A percentile compares a stretch with the other conserved stretches of the same genome.
phyloP scores from a whole-genome alignment of 306 rosid species.

The Carpinus fangiana region DNA sequence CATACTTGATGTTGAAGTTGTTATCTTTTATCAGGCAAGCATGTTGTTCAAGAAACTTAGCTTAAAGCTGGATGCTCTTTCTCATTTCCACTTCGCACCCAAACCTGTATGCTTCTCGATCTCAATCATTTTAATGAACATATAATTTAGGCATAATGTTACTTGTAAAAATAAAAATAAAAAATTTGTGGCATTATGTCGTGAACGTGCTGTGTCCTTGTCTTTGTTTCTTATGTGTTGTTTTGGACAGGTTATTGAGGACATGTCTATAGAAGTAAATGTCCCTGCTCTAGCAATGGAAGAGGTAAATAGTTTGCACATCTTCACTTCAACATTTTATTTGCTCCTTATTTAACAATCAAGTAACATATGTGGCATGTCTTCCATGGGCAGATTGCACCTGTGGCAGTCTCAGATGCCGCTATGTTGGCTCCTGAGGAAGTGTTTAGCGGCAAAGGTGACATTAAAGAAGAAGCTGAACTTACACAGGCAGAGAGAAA shows the following conservation, averaged over 20 bases:
- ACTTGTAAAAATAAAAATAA: no score
- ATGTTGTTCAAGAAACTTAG: constrained; percentile 70
- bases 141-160: constrained; percentile 4
- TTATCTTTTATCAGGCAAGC: constrained; percentile 65
- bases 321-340: constrained; percentile 6
- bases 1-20: neutral
- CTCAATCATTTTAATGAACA: constrained; percentile 8
- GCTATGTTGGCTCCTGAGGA: constrained; percentile 99
- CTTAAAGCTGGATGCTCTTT: constrained; percentile 87
- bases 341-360: constrained; percentile 2
- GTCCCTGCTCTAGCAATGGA: constrained; percentile 98
- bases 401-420: constrained; percentile 93
- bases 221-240: constrained; percentile 27
- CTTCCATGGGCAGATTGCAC: constrained; percentile 74
- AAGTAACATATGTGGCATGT: constrained; percentile 30
- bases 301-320: constrained; percentile 63
- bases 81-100: constrained; percentile 91
- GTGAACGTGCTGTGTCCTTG: neutral
- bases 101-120: constrained; percentile 70
- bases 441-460: constrained; percentile 92
- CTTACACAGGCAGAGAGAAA: constrained; percentile 88
- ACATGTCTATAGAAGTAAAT: constrained; percentile 70
- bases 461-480: constrained; percentile 81
- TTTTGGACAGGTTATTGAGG: constrained; percentile 79
- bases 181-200: neutral